These are phyloP conservation scores for Trichoderma polysporum DNA, from an alignment of 2,329 filamentous ascomycete species.

Conservation along the genomic window DNA sequence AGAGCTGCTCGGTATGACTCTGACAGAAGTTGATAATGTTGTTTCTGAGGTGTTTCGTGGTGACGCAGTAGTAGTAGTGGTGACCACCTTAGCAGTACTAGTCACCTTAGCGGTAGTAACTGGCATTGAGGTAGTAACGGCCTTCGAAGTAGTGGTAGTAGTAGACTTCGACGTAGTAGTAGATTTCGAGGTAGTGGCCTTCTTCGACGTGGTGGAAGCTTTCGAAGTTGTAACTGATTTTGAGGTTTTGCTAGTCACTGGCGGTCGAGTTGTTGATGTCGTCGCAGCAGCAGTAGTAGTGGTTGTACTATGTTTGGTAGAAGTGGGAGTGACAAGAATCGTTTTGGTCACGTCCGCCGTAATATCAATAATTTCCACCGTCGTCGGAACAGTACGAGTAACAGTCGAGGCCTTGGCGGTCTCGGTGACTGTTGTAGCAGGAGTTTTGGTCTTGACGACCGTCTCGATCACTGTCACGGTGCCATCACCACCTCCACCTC, in stretches of 20 bases:
- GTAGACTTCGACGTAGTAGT: conserved; percentile 10
- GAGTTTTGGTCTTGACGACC: conserved; percentile 31
- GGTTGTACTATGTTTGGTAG: conserved; percentile 2
- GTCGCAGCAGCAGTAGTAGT: not conserved
- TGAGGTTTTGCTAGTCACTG: not conserved
- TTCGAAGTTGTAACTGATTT: not conserved
- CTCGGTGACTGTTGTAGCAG: conserved; percentile 31
- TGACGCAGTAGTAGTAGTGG: not conserved
- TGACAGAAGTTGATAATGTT: not conserved
- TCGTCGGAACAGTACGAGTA: conserved; percentile 31
- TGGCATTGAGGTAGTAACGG: not conserved
- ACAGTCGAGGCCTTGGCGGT: conserved; percentile 32
- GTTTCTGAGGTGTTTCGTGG: not conserved
- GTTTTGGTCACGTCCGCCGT: conserved; percentile 28
- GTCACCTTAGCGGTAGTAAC: not conserved
- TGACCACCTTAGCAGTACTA: not conserved
- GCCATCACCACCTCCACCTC: conserved; percentile 22
- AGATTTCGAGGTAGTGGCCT: not conserved
- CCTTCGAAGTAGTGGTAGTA: not conserved
- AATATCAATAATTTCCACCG: conserved; percentile 35
- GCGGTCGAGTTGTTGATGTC: not conserved
- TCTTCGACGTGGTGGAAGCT: not conserved
- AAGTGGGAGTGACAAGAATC: conserved; percentile 31
- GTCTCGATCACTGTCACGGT: conserved; percentile 39
- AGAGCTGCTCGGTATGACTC: not conserved